Percentiles rank a stretch among this genome's conserved stretches.
phyloP scores from a whole-genome alignment of 164 flowering plant species.

The Berberis vulgaris region DNA sequence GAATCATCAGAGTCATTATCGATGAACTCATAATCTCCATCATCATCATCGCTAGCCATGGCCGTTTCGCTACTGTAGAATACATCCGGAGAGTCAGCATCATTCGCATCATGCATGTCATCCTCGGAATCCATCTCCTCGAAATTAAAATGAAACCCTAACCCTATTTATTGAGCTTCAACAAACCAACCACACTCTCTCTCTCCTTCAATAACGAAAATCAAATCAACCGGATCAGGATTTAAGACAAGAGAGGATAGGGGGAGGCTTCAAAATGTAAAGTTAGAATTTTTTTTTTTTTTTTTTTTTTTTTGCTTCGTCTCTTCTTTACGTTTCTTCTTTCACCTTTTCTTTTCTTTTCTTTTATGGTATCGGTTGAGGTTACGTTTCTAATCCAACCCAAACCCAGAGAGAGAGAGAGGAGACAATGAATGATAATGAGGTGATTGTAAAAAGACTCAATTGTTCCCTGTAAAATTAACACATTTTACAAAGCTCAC shows the following conservation, averaged over 20 bases:
- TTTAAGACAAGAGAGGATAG: too few relatives aligned
- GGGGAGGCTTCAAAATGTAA: too few relatives aligned
- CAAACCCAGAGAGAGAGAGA: neutral
- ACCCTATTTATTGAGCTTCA: too few relatives aligned
- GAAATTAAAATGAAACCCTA: neutral
- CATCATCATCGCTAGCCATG: slow-evolving; percentile 21
- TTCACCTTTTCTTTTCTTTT: neutral
- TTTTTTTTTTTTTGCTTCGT: neutral
- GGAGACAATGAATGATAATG: neutral
- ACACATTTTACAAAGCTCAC: neutral
- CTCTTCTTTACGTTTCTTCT: neutral
- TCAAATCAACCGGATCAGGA: too few relatives aligned
- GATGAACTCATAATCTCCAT: slow-evolving; percentile 18
- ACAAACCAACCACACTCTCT: too few relatives aligned
- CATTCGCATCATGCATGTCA: slow-evolving; percentile 54
- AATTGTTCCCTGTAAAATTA: neutral
- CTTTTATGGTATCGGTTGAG: neutral
- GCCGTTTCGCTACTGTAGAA: slow-evolving; percentile 38
- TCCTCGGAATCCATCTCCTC: slow-evolving; percentile 42
- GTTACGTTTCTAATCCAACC: neutral
- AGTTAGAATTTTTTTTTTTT: too few relatives aligned
- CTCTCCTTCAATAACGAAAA: too few relatives aligned
- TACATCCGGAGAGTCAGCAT: slow-evolving; percentile 45
- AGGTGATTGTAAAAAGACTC: neutral
- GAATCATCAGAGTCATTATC: slow-evolving; percentile 26